A percentile compares a stretch with the other conserved stretches of the same genome.
phyloP scores from a whole-genome alignment of 2,329 filamentous ascomycete species.

The Aphanoascus verrucosus region DNA sequence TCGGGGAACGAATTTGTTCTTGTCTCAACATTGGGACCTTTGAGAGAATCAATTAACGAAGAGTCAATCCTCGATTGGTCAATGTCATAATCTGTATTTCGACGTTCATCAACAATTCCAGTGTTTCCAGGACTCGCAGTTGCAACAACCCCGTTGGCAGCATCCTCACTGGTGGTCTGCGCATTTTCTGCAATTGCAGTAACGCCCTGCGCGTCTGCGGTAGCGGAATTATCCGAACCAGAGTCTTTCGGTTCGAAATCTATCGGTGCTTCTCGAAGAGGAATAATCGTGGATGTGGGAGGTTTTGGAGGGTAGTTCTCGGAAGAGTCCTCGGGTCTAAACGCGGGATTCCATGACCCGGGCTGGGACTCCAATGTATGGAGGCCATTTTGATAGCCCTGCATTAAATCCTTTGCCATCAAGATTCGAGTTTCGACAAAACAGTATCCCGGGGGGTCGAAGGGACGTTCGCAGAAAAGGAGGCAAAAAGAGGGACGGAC shows the following conservation, averaged over 20 bases:
- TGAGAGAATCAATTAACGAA: neutral
- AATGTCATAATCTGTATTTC: neutral
- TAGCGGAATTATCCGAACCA: neutral
- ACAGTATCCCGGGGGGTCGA: neutral
- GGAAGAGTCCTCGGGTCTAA: slow-evolving; percentile 36
- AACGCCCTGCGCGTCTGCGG: neutral
- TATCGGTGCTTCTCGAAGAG: neutral
- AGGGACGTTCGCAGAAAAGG: slow-evolving; percentile 2
- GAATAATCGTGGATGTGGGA: neutral
- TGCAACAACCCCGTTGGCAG: neutral
- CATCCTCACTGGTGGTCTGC: neutral
- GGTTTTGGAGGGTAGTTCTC: neutral
- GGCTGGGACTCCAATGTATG: slow-evolving; percentile 13
- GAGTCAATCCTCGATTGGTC: neutral
- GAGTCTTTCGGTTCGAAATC: neutral
- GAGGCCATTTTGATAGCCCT: slow-evolving; percentile 2
- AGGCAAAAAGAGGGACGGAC: neutral
- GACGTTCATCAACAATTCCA: neutral
- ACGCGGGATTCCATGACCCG: slow-evolving; percentile 47
- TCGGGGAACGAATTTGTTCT: slow-evolving; percentile 11
- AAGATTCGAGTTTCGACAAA: neutral
- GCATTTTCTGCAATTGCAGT: neutral
- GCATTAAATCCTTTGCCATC: slow-evolving; percentile 11
- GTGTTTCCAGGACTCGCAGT: neutral
- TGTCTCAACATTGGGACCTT: neutral